Evolutionary conservation across 2,329 filamentous ascomycete species (phyloP).

Genomic region (Teratosphaeria gauchensis): DNA sequence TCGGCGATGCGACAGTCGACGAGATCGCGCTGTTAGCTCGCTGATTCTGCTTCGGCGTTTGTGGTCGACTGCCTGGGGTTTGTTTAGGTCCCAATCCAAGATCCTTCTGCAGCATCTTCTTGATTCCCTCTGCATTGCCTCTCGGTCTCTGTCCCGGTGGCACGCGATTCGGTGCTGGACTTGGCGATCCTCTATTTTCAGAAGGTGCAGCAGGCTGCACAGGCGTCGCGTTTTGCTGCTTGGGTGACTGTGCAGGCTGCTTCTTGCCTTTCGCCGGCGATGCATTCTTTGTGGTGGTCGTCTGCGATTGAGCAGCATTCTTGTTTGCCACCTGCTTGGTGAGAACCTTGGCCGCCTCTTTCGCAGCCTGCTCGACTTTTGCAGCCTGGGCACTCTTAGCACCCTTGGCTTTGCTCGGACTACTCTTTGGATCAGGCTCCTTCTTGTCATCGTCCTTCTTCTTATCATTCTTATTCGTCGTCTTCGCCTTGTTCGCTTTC

Average conservation of each 20-base stretch:
- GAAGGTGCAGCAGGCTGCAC: slow-evolving; percentile 24
- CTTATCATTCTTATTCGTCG: slow-evolving; percentile 55
- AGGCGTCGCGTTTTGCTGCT: slow-evolving; percentile 29
- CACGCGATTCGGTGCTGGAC: slow-evolving; percentile 10
- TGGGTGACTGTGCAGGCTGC: slow-evolving; percentile 12
- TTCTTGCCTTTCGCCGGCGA: slow-evolving; percentile 21
- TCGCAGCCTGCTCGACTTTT: slow-evolving; percentile 21
- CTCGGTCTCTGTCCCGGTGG: slow-evolving; percentile 19
- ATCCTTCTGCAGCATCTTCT: slow-evolving; percentile 52
- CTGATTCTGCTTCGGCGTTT: slow-evolving; percentile 4
- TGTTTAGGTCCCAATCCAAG: slow-evolving; percentile 43
- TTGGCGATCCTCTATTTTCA: slow-evolving; percentile 17
- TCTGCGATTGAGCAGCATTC: slow-evolving; percentile 9
- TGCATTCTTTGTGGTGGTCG: slow-evolving; percentile 22
- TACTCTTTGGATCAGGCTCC: slow-evolving; percentile 24
- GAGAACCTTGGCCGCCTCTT: slow-evolving; percentile 50
- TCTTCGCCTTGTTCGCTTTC: slow-evolving; percentile 63
- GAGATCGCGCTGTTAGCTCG: neutral
- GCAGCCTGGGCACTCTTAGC: slow-evolving; percentile 26
- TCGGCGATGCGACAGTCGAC: slow-evolving; percentile 8
- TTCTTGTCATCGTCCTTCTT: slow-evolving; percentile 29
- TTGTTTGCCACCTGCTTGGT: slow-evolving; percentile 35
- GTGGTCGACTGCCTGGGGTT: slow-evolving; percentile 1
- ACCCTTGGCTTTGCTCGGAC: slow-evolving; percentile 16
- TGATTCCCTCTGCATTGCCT: slow-evolving; percentile 26